Base-by-base conservation (phyloP, 176 grass and related monocot genomes). In the Sorghum bicolor region DNA sequence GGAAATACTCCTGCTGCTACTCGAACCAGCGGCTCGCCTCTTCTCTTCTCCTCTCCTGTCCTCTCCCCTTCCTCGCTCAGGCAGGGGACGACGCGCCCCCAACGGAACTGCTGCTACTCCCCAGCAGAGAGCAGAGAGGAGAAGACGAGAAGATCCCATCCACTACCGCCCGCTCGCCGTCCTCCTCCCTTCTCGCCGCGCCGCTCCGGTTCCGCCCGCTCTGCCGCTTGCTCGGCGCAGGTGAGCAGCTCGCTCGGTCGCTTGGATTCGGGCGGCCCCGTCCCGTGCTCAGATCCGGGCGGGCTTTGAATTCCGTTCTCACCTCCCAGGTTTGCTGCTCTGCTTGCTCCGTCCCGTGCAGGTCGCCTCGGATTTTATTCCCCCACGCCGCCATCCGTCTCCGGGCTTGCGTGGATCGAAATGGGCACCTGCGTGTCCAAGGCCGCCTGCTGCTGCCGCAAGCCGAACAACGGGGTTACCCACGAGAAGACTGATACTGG, bases 371-470 rank as follows among this genome's bases (percentile, higher is more conserved):
- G 41, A 7, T 26, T 64, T 44, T 60, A 25, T 60, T 25, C 48
- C 17, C 15, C 28, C 3, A 11, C 6, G 25, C 5, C 19, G 17
- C 32, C 14, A 20, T 12, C 12, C 22, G 61, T 47, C 70, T 17
- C 41, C 66, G 78, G 19, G 10, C 10, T 11, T 15, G 38, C 4
- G 22, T 69, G 83, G 87, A 77, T 92, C 78, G 82, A 65, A 88
- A 98, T 98, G 95, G 95, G 95, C 39, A 78, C 66, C 67, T 64
- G 92, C 22, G 69, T 93, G 31, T 98, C 95, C 58, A 94, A 84
- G 89, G 79, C 22, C 28, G 37, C 60, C 73, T 94, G 94, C 67
- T 94, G 95, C 80, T 94, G 75, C 81, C 84, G 90, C 39, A 73
- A 82, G 47, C 92, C 85, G 82, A 77, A 61, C 85, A 89, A 86